Base-by-base conservation (phyloP, 164 flowering plant genomes). In the Macadamia tetraphylla region DNA sequence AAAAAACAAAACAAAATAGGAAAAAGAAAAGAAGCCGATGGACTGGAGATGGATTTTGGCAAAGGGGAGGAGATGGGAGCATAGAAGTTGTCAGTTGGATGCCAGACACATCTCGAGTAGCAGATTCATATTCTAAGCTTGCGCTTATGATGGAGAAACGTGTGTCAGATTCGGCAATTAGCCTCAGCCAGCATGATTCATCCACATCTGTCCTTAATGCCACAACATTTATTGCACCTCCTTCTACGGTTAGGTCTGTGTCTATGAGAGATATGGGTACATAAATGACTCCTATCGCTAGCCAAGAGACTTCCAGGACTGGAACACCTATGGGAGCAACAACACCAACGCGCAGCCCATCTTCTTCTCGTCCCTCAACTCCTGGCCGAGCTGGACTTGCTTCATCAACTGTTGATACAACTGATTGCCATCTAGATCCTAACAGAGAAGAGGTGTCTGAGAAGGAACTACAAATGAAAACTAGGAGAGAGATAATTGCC, bases 181-280 rank as follows among this genome's bases (percentile, higher is more conserved):
- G 72, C 76, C 84, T 88, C 63, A 92, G 92, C 72, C 85, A 72
- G 61, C 94, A 88, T 72, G 87, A 85, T 79, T 75, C 94, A 66
- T 79, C 88, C 61, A 43, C 78, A 32, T 70, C 90, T 52, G 70
- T 85, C 63, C 87, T 83, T 42, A 78, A 82, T 71, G 76, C 90
- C 35, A 83, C 91, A 43, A 81, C 91, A 31, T 87, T 83, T 71
- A 66, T 85, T 75, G 87, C 91, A 31, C 90, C 92, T 56, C 87
- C 90, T 60, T 80, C 93, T 78, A 86, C 91, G 17, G 93, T 88
- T 40, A 82, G 95, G 65, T 92, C 98, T 23, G 92, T 92, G 31
- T 92, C 90, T 32, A 90, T 92, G 97, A 92, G 98, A 79, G 98
- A 92, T 67, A 92, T 92, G 98, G 98, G 98, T 43, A 92, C 96